A percentile compares a stretch with the other conserved stretches of the same genome.
These are phyloP conservation scores for Hyparrhenia diplandra DNA, from an alignment of 176 grass and related monocot species.

Conservation along the genomic window DNA sequence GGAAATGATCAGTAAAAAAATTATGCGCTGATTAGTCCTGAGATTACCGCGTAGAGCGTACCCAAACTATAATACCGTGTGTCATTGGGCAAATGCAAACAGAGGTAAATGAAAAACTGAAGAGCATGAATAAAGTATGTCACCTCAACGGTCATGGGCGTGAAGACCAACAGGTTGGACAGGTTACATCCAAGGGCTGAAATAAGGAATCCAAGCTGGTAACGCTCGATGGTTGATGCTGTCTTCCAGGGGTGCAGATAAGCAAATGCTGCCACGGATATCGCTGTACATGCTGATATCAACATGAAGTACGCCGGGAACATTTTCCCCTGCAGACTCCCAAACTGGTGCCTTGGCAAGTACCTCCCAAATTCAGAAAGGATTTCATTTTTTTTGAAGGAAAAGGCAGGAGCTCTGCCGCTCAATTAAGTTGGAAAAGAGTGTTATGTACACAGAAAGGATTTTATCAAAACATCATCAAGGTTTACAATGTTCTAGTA, in stretches of 20 bases:
- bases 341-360: neutral
- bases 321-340: neutral
- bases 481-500: neutral
- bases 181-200: conserved; percentile 61
- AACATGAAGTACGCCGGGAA: conserved; percentile 34
- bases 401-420: no score
- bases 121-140: neutral
- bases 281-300: conserved; percentile 46
- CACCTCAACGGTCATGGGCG: conserved; percentile 78
- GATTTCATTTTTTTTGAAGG: no score
- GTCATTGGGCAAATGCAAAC: neutral
- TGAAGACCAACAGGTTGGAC: conserved; percentile 86
- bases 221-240: conserved; percentile 37
- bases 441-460: no score
- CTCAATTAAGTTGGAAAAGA: no score
- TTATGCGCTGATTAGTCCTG: no score
- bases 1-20: no score
- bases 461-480: neutral
- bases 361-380: neutral
- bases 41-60: neutral
- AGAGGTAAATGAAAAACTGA: neutral
- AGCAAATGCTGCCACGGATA: conserved; percentile 54
- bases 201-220: conserved; percentile 76
- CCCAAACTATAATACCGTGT: neutral
- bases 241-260: conserved; percentile 23